phyloP scores from a whole-genome alignment of 2,329 filamentous ascomycete genomes.

The Neonectria neomacrospora region DNA sequence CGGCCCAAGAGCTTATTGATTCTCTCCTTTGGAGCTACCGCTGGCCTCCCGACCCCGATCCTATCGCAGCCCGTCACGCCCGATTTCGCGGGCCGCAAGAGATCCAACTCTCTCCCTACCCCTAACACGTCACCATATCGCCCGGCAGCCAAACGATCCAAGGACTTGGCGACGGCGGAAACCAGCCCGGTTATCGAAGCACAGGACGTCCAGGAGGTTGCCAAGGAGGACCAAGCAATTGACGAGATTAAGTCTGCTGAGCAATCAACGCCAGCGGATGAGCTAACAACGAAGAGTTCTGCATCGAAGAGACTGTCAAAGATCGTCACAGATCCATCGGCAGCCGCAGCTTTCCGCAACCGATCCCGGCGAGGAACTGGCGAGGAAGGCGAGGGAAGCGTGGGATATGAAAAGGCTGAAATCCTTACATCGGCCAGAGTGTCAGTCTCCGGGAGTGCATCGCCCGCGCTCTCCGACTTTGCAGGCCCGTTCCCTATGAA shows the following conservation, averaged over 20 bases:
- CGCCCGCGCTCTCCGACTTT: slow-evolving; percentile 61
- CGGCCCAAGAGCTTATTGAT: slow-evolving; percentile 60
- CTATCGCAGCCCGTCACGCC: slow-evolving; percentile 51
- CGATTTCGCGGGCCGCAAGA: slow-evolving; percentile 49
- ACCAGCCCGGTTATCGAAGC: slow-evolving; percentile 16
- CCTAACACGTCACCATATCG: slow-evolving; percentile 40
- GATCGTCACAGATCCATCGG: slow-evolving; percentile 35
- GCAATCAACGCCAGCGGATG: slow-evolving; percentile 19
- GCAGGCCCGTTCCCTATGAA: slow-evolving; percentile 53
- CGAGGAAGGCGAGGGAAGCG: slow-evolving; percentile 59
- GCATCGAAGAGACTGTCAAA: slow-evolving; percentile 37
- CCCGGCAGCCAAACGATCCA: slow-evolving; percentile 23
- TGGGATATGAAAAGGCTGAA: slow-evolving; percentile 65
- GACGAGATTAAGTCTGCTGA: slow-evolving; percentile 19
- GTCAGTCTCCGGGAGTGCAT: slow-evolving; percentile 64
- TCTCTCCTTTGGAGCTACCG: slow-evolving; percentile 34
- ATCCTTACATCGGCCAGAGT: slow-evolving; percentile 67
- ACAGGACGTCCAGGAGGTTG: slow-evolving; percentile 16
- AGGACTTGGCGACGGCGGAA: slow-evolving; percentile 21
- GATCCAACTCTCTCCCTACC: slow-evolving; percentile 45
- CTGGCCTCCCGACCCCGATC: slow-evolving; percentile 48
- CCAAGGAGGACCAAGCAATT: slow-evolving; percentile 20
- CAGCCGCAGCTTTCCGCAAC: slow-evolving; percentile 23
- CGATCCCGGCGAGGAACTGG: slow-evolving; percentile 31
- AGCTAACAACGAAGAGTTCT: slow-evolving; percentile 22